phyloP scores from a whole-genome alignment of 2,329 filamentous ascomycete species.

The Cercospora sp. region DNA sequence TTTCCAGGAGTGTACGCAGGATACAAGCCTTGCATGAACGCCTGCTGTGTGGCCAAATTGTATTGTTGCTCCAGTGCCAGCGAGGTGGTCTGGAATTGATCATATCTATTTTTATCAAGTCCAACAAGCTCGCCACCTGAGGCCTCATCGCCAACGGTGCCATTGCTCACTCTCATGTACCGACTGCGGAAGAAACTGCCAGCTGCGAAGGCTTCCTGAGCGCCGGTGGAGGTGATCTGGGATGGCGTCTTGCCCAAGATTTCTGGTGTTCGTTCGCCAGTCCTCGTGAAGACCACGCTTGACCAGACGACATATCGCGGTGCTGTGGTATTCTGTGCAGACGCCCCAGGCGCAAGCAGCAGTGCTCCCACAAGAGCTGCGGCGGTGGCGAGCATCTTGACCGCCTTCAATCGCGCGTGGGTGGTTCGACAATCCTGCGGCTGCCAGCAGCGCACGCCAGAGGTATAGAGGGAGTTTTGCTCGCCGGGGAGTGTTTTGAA shows the following conservation, averaged over 20 bases:
- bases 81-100: constrained; percentile 52
- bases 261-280: constrained; percentile 57
- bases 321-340: constrained; percentile 15
- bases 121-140: constrained; percentile 45
- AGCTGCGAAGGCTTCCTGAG: constrained; percentile 54
- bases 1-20: constrained; percentile 48
- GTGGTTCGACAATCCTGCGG: background rate
- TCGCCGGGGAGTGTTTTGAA: background rate
- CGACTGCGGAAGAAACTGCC: constrained; percentile 55
- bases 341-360: constrained; percentile 25
- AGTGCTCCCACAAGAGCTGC: constrained; percentile 24
- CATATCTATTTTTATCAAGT: constrained; percentile 46
- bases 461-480: background rate
- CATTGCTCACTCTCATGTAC: constrained; percentile 47
- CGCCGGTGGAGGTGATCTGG: constrained; percentile 56
- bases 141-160: constrained; percentile 22
- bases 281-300: constrained; percentile 56
- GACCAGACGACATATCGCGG: constrained; percentile 45
- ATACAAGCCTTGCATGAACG: constrained; percentile 64
- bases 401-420: background rate
- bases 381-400: constrained; percentile 29
- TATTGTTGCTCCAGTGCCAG: constrained; percentile 52
- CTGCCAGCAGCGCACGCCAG: constrained; percentile 11
- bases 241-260: constrained; percentile 39
- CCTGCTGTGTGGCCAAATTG: constrained; percentile 56